phyloP scores from a whole-genome alignment of 495 filamentous ascomycete genomes.

The Evernia prunastri region DNA sequence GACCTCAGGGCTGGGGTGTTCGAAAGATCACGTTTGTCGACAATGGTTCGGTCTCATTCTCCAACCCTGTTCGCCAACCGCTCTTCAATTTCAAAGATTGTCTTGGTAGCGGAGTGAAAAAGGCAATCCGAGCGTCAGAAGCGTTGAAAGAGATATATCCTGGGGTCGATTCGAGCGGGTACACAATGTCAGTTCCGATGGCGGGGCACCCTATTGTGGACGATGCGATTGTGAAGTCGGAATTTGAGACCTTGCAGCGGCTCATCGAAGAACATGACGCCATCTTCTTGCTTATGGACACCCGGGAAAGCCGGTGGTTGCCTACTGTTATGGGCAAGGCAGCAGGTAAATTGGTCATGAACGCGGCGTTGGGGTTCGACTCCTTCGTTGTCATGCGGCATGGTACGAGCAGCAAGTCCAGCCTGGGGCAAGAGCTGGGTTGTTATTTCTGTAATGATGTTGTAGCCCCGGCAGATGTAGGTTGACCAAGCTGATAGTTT shows the following conservation, averaged over 20 bases:
- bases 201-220: slow-evolving; percentile 81
- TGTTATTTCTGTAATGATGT: slow-evolving; percentile 99
- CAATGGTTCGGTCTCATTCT: slow-evolving; percentile 88
- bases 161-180: slow-evolving; percentile 71
- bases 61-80: slow-evolving; percentile 95
- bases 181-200: slow-evolving; percentile 86
- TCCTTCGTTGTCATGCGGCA: slow-evolving; percentile 96
- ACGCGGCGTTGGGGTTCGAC: slow-evolving; percentile 93
- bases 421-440: slow-evolving; percentile 57
- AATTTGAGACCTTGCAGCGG: slow-evolving; percentile 67
- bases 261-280: slow-evolving; percentile 85
- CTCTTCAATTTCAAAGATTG: slow-evolving; percentile 88
- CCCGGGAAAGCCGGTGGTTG: slow-evolving; percentile 87
- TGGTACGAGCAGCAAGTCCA: slow-evolving; percentile 46
- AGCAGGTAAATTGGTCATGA: slow-evolving; percentile 88
- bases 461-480: slow-evolving; percentile 87
- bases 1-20: slow-evolving; percentile 77
- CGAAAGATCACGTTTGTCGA: slow-evolving; percentile 94
- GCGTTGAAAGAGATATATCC: slow-evolving; percentile 83
- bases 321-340: slow-evolving; percentile 98
- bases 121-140: slow-evolving; percentile 75
- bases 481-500: slow-evolving; percentile 29
- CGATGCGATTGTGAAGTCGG: slow-evolving; percentile 53
- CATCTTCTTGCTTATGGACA: slow-evolving; percentile 95
- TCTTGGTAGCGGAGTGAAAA: slow-evolving; percentile 73